Conservation (phyloP, 805 yeast genomes). For the Candida tammaniensis region DNA sequence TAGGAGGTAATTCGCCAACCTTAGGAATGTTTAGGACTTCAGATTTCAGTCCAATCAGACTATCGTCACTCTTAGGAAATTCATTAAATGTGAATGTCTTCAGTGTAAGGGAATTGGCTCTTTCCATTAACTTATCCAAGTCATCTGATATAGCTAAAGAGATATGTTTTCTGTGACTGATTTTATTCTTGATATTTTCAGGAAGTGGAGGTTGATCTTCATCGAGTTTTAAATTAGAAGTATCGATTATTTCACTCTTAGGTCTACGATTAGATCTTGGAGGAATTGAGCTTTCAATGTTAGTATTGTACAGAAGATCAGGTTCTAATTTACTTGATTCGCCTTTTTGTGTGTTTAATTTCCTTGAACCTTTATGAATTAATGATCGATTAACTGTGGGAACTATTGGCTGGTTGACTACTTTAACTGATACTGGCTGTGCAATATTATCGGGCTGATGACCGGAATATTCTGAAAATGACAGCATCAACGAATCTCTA, state of each 20-base stretch:
- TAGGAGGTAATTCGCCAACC: slow-evolving; percentile 18
- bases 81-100: slow-evolving; percentile 13
- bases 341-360: slow-evolving; percentile 8
- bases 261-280: slow-evolving; percentile 40
- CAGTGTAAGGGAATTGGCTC: slow-evolving; percentile 23
- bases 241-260: slow-evolving; percentile 21
- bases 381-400: slow-evolving; percentile 14
- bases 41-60: slow-evolving; percentile 7
- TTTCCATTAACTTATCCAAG: slow-evolving; percentile 37
- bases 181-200: slow-evolving; percentile 3
- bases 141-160: slow-evolving; percentile 34
- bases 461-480: slow-evolving; percentile 20
- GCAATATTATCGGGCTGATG: slow-evolving; percentile 15
- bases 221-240: slow-evolving; percentile 2
- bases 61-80: slow-evolving; percentile 9
- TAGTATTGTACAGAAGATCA: slow-evolving; percentile 29
- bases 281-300: slow-evolving; percentile 35
- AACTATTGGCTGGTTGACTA: slow-evolving; percentile 15
- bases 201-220: slow-evolving; percentile 9
- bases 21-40: background rate
- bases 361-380: slow-evolving; percentile 8
- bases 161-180: slow-evolving; percentile 15
- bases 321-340: slow-evolving; percentile 19
- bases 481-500: slow-evolving; percentile 20
- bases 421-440: slow-evolving; percentile 21